Base-by-base conservation (phyloP, 495 filamentous ascomycete genomes). In the Xanthoparmelia taractica region DNA sequence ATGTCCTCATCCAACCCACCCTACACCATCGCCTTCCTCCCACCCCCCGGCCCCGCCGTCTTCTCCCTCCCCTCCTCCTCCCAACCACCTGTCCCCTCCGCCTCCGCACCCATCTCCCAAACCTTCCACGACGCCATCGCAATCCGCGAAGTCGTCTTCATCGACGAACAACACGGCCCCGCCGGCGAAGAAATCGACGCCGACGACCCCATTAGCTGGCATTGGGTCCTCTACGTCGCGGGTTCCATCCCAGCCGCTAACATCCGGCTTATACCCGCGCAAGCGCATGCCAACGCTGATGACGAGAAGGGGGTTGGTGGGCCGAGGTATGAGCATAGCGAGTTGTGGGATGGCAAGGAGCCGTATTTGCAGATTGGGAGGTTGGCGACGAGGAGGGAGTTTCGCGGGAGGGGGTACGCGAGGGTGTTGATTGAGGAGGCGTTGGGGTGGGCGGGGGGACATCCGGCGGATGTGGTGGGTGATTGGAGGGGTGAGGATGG, bases 151-250 rank as follows among this genome's bases (percentile, higher is more conserved):
- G 71, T 75, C 38, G 92, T 97, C 66, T 97, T 90, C 73, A 83
- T 92, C 18, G 62, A 79, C 27, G 92, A 96, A 73, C 92, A 96
- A 67, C 66, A 77, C 15, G 82, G 88, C 34, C 80, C 87, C 0
- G 72, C 83, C 0, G 81, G 83, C 4, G 80, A 81, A 68, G 93
- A 97, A 69, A 77, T 88, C 68, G 93, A 97, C 76, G 73, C 73
- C 4, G 90, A 96, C 72, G 93, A 97, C 72, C 25, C 75, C 3
- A 81, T 89, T 11, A 85, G 82, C 65, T 91, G 84, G 77, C 92
- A 96, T 72, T 96, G 89, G 87, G 82, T 96, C 36, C 75, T 85
- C 34, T 95, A 91, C n/a, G n/a, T n/a, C 74, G 83, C 82, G 15
- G 41, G 52, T 33, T 25, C 60, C 25, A 63, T 77, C 1, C 86